Conservation (phyloP, 208 protist genomes). For the Leishmania aethiopica region DNA sequence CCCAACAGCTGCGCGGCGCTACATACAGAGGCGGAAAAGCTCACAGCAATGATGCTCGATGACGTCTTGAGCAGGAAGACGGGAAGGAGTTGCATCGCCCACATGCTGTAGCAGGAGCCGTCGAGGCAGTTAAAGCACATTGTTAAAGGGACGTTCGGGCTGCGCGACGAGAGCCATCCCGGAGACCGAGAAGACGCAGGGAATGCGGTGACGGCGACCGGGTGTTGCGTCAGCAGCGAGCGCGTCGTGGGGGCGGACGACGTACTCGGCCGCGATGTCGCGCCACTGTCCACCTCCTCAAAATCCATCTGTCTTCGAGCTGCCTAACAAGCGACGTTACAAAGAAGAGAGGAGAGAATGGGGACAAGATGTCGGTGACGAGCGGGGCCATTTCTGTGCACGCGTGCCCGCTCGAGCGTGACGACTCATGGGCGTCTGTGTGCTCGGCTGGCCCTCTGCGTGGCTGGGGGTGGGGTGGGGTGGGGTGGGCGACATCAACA, state of each 20-base stretch:
- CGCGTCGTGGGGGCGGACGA: not conserved
- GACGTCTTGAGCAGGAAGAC: conserved; percentile 37
- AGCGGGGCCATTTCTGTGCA: not conserved
- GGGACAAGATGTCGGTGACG: not conserved
- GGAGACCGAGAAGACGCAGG: not conserved
- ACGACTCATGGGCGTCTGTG: not conserved
- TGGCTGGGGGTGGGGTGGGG: not conserved
- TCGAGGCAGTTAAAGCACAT: conserved; percentile 54
- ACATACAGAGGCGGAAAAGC: conserved; percentile 27
- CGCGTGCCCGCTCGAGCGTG: not conserved
- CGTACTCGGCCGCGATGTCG: not conserved
- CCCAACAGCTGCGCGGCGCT: conserved; percentile 49
- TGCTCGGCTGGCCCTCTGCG: not conserved
- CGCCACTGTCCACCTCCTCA: not conserved
- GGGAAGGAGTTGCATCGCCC: conserved; percentile 49
- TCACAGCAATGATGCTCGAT: conserved; percentile 22
- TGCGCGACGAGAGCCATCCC: conserved; percentile 4
- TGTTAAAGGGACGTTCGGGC: conserved; percentile 42
- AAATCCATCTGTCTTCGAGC: not conserved
- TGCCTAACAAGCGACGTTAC: not conserved
- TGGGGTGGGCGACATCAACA: not conserved
- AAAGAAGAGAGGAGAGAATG: not conserved
- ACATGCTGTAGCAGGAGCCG: conserved; percentile 53
- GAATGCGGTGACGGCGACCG: no score
- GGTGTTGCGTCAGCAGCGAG: not conserved